Evolutionary conservation across 192 early-diverging fungal genomes (phyloP).

Genomic region (Jimgerdemannia flammicorona): DNA sequence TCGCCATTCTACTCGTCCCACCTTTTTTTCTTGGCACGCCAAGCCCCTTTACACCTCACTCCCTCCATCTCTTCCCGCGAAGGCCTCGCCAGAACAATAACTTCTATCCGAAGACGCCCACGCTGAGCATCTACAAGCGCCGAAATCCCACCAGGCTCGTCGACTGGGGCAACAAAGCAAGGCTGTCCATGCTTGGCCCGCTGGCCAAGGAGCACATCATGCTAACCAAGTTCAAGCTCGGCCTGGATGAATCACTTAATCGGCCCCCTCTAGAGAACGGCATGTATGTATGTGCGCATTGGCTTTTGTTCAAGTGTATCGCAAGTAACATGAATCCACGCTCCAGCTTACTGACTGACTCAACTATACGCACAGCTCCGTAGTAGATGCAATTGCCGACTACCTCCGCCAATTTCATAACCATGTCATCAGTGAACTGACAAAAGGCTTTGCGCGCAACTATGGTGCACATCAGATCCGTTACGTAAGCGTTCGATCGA

Average conservation of each 20-base stretch:
- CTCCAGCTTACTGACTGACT: background rate
- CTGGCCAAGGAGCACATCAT: conserved; percentile 28
- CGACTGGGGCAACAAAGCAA: conserved; percentile 43
- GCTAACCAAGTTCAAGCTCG: conserved; percentile 34
- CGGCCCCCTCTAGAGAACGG: conserved; percentile 27
- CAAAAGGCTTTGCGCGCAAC: conserved; percentile 36
- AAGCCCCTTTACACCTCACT: background rate
- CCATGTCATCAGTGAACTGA: conserved; percentile 35
- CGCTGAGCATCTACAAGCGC: conserved; percentile 33
- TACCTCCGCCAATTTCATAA: conserved; percentile 33
- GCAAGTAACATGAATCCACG: too few relatives aligned
- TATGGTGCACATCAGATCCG: conserved; percentile 34
- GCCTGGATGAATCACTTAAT: conserved; percentile 29
- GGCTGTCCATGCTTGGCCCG: conserved; percentile 27
- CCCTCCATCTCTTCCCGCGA: background rate
- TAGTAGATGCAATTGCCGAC: conserved; percentile 32
- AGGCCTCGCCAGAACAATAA: conserved; percentile 34
- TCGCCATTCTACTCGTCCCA: background rate
- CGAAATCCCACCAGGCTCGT: conserved; percentile 26
- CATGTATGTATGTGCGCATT: background rate
- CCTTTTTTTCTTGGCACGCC: background rate
- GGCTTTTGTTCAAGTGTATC: background rate
- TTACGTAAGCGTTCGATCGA: conserved; percentile 9
- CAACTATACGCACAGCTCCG: conserved; percentile 4
- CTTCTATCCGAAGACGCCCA: conserved; percentile 44